Evolutionary conservation across 768 basidiomycete genomes (phyloP).

Genomic region (Candolleomyces efflorescens): DNA sequence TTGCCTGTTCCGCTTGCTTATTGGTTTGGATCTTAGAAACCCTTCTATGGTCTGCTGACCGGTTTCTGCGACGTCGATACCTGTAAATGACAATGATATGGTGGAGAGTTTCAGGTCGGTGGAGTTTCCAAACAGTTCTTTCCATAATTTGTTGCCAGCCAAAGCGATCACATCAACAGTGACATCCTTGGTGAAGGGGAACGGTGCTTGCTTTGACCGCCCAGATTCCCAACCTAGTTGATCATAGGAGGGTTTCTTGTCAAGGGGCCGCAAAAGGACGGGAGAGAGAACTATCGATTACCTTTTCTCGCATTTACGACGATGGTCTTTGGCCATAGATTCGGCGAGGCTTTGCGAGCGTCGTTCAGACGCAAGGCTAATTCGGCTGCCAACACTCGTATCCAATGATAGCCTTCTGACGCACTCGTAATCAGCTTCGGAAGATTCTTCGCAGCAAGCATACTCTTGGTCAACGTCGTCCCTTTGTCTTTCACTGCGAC

Average conservation of each 20-base stretch:
- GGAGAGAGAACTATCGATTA: slow-evolving; percentile 12
- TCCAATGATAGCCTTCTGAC: slow-evolving; percentile 84
- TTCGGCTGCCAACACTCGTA: slow-evolving; percentile 88
- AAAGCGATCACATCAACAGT: slow-evolving; percentile 73
- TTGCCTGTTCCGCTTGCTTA: slow-evolving; percentile 38
- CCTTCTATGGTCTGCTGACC: slow-evolving; percentile 88
- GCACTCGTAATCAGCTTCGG: slow-evolving; percentile 69
- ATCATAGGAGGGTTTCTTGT: slow-evolving; percentile 7
- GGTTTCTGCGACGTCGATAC: slow-evolving; percentile 66
- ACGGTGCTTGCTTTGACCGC: slow-evolving; percentile 80
- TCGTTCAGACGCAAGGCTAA: slow-evolving; percentile 82
- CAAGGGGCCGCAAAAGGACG: neutral
- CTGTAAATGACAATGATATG: slow-evolving; percentile 71
- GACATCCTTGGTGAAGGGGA: slow-evolving; percentile 76
- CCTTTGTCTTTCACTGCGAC: slow-evolving; percentile 77
- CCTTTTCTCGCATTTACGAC: slow-evolving; percentile 77
- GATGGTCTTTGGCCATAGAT: slow-evolving; percentile 90
- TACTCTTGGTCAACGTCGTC: slow-evolving; percentile 75
- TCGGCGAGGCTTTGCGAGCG: slow-evolving; percentile 65
- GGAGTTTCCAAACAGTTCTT: slow-evolving; percentile 67
- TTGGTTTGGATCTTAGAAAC: slow-evolving; percentile 54
- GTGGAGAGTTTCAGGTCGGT: slow-evolving; percentile 62
- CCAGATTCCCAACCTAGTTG: slow-evolving; percentile 56
- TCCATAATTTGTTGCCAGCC: slow-evolving; percentile 81
- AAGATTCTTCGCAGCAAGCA: slow-evolving; percentile 96